Base-by-base conservation (phyloP, 495 filamentous ascomycete species). In the Podospora pseudopauciseta region DNA sequence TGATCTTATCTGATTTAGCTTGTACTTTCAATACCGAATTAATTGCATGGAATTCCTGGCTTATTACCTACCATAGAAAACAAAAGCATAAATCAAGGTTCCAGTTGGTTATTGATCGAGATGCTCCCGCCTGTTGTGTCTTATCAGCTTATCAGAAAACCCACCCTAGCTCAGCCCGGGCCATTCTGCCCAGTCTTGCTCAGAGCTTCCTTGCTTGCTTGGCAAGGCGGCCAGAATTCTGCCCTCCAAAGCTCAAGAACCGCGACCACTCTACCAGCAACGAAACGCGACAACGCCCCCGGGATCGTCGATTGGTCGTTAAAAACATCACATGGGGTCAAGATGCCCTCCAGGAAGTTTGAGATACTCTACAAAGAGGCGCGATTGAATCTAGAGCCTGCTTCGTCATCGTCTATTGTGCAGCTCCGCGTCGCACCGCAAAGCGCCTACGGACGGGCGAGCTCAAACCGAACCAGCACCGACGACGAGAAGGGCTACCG, bases 341-440 rank as follows among this genome's bases (percentile, higher is more conserved):
- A 70, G 65, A 85, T 85, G 82, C 80, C 75, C 66, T 72, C 76
- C 62, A 57, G 77, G 28, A 75, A 81, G 28, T 74, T 77, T 28
- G 77, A 78, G 67, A 84, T 83, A 72, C 81, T 93, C 71, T 94
- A 91, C 83, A 94, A 93, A 77, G 94, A 97, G 81, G 91, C 91
- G 73, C 88, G 92, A 73, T 80, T 96, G 68, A 90, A 92, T 70
- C 84, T 95, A 65, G 90, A 94, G 75, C 89, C 92, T 28, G 83
- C 89, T 60, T 89, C 84, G 67, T 81, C 86, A 72, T 84, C 84
- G 67, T 89, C 90, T 54, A 85, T 89, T 70, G 86, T 92, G 76
- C 87, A 90, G 72, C 85, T 96, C 73, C 89, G 88, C 70, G 86
- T 96, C 72, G 88, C 92, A 70, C 66, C 73, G 39, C 79, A 72